Percentiles rank a stretch among this genome's conserved stretches.
Evolutionary conservation across 192 early-diverging fungal species (phyloP).

Genomic region (Rhizophlyctis rosea): DNA sequence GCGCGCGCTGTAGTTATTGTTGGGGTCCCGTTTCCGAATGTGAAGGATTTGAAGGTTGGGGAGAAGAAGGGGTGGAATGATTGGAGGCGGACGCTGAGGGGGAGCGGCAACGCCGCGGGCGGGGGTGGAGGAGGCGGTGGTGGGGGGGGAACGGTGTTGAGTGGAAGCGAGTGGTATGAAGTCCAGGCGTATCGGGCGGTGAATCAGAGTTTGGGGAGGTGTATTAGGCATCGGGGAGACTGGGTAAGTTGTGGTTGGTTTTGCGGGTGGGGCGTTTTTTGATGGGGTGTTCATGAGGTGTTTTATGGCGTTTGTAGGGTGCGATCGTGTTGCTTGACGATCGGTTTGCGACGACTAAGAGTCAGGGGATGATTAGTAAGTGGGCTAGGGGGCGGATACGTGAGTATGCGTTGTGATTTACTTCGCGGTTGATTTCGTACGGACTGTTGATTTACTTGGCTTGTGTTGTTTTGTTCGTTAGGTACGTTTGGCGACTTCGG

Average conservation of each 20-base stretch:
- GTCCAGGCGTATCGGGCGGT: constrained; percentile 58
- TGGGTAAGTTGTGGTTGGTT: no score
- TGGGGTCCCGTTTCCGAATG: constrained; percentile 54
- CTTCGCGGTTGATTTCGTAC: no score
- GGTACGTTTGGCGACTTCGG: not conserved
- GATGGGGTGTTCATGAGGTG: not conserved
- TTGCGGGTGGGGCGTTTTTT: no score
- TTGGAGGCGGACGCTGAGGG: not conserved
- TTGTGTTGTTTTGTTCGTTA: no score
- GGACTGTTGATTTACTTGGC: no score
- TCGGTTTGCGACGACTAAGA: constrained; percentile 27
- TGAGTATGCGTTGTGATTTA: no score
- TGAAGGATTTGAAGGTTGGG: constrained; percentile 29
- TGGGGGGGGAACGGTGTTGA: no score
- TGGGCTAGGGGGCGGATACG: not conserved
- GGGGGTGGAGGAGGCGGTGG: not conserved
- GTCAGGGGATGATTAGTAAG: not conserved
- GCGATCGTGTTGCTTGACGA: constrained; percentile 58
- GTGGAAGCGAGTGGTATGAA: constrained; percentile 50
- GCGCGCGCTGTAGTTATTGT: constrained; percentile 43
- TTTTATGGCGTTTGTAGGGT: constrained; percentile 26
- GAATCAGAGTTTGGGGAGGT: constrained; percentile 60
- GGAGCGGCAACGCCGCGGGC: not conserved
- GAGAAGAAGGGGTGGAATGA: constrained; percentile 54
- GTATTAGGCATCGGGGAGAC: constrained; percentile 53